Evolutionary conservation across 495 filamentous ascomycete species (phyloP), one percentile per base, ranked within the genome.

Genomic region (Gamarada debralockiae): DNA sequence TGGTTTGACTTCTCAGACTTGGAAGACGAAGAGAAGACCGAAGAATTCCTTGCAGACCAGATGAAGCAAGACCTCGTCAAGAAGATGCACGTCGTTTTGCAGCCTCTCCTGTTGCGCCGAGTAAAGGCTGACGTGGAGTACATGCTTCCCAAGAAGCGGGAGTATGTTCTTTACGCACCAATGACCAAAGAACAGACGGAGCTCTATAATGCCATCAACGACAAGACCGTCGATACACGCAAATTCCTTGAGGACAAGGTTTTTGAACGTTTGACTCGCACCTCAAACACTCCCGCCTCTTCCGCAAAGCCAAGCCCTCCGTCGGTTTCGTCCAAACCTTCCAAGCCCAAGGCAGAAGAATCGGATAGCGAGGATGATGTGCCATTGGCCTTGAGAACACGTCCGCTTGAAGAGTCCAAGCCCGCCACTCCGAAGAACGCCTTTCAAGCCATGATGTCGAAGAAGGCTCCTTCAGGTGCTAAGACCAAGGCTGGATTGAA

Each of bases 1-100:
- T 96, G 91, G 90, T 98, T 98, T 57, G 92, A 98, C 62, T 98
- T 98, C 57, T 90, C 86, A 0, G 91, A 87, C 6, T 73, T 97
- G 3, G 79, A 92, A 52, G 89, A 95, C 48, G 76, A 79, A 48
- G 72, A 82, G 42, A 83, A 83, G 2, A 84, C 85, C 20, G 76
- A 83, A 34, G 77, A 88, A 43, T 84, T 90, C 58, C 74, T 92
- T 14, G 78, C 79, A 38, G 86, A 92, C 64, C 81, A 92, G 52
- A 79, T 84, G 50, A 92, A 91, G 67, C 81, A 87, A 42, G 87
- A 88, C 24, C 75, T 97, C 2, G 86, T 98, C 8, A 83, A 87
- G 25, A 90, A 89, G 33, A 86, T 98, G 60, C 93, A 97, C 64
- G 82, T 89, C 0, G 90, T 98, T 25, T 70, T 98, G 1, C 95